Conservation (phyloP, 306 rosid species). For the Psophocarpus tetragonolobus region DNA sequence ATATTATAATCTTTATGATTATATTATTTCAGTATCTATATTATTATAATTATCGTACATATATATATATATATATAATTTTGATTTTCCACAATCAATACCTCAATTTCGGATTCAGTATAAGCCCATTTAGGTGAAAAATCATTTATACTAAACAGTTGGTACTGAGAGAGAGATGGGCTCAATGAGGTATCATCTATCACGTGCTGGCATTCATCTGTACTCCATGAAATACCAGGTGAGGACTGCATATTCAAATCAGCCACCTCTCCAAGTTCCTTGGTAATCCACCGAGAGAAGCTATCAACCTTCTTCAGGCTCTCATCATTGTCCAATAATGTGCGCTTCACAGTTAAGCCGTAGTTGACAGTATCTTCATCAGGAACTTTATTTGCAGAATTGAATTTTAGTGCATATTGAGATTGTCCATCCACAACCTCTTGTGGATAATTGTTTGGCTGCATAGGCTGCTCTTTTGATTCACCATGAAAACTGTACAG, state of each 20-base stretch:
- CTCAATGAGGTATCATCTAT: constrained; percentile 73
- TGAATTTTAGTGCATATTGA: constrained; percentile 29
- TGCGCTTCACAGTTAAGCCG: constrained; percentile 53
- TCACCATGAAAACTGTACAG: constrained; percentile 42
- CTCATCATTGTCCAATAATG: constrained; percentile 65
- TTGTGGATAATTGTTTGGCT: constrained; percentile 36
- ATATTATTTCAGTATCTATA: neutral
- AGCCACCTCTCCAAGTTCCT: constrained; percentile 80
- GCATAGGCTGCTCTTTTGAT: constrained; percentile 42
- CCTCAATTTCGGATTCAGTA: constrained; percentile 72
- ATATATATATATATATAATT: too few species aligned
- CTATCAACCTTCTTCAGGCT: constrained; percentile 91
- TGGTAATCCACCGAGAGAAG: constrained; percentile 81
- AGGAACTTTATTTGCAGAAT: constrained; percentile 43
- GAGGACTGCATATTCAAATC: constrained; percentile 76
- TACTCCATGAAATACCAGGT: constrained; percentile 77
- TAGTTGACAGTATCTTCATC: constrained; percentile 56
- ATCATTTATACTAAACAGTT: constrained; percentile 73
- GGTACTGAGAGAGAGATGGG: constrained; percentile 90
- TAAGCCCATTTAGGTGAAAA: constrained; percentile 83
- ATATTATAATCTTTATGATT: neutral
- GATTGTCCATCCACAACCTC: constrained; percentile 50
- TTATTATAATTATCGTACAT: too few species aligned
- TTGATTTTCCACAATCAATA: constrained; percentile 31
- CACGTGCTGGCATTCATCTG: constrained; percentile 68